Conservation (phyloP, 116 monocot species). For the Posidonia oceanica region DNA sequence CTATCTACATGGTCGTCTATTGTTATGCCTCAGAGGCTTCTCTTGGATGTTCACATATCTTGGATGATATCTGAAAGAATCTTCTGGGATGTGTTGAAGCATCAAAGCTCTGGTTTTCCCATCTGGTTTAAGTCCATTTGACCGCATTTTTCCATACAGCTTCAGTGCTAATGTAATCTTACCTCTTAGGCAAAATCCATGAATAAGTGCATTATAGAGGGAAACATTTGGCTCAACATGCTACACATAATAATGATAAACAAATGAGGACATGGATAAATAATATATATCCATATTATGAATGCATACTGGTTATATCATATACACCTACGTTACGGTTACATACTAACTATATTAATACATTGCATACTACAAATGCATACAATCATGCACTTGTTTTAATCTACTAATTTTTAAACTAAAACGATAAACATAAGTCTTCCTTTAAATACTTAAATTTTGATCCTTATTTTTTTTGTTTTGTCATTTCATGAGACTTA, state of each 20-base stretch:
- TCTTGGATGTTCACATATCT: neutral
- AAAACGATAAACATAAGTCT: too few species aligned
- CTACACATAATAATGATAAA: constrained; percentile 24
- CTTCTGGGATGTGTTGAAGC: constrained; percentile 52
- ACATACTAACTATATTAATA: too few species aligned
- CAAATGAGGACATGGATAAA: neutral
- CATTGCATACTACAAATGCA: too few species aligned
- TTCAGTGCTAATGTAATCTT: constrained; percentile 46
- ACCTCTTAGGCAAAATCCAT: constrained; percentile 65
- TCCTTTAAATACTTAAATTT: too few species aligned
- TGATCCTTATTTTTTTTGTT: too few species aligned
- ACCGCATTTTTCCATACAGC: constrained; percentile 46
- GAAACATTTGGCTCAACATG: constrained; percentile 43
- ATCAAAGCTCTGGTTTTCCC: constrained; percentile 82
- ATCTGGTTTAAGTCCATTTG: constrained; percentile 57
- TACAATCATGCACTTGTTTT: too few species aligned
- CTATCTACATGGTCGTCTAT: too few species aligned
- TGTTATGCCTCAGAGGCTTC: neutral
- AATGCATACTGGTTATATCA: neutral
- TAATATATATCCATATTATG: neutral
- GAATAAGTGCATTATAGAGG: constrained; percentile 66
- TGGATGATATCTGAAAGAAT: constrained; percentile 6
- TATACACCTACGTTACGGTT: neutral
- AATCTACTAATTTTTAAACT: too few species aligned
- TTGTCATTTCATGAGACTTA: too few species aligned